phyloP scores from a whole-genome alignment of 2,329 filamentous ascomycete genomes.

The Colletotrichum simmondsii region DNA sequence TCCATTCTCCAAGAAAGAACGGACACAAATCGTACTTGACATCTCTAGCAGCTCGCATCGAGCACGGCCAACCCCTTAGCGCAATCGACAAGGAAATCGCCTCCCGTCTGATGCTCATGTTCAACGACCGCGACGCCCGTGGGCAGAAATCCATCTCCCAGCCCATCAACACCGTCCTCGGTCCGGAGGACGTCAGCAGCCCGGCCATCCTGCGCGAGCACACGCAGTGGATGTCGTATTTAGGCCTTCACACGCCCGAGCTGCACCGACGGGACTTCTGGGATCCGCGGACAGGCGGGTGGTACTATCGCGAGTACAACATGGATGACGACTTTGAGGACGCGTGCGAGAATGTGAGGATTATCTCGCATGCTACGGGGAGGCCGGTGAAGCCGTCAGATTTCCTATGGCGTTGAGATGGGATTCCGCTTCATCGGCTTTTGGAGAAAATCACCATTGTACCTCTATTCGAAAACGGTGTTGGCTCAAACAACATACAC shows the following conservation, averaged over 20 bases:
- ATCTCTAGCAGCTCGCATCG: conserved; percentile 16
- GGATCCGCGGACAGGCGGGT: conserved; percentile 17
- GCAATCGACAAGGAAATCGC: conserved; percentile 29
- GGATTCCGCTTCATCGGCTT: too few relatives aligned
- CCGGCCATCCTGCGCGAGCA: conserved; percentile 30
- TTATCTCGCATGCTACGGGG: conserved; percentile 21
- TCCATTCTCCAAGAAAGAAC: conserved; percentile 30
- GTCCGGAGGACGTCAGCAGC: conserved; percentile 26
- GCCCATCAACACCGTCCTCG: conserved; percentile 26
- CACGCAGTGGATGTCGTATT: conserved; percentile 32
- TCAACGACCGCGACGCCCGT: conserved; percentile 31
- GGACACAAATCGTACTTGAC: conserved; percentile 28
- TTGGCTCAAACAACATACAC: background rate
- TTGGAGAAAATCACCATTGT: background rate
- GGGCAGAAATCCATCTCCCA: conserved; percentile 31
- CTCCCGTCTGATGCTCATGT: conserved; percentile 33
- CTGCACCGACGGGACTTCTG: conserved; percentile 25
- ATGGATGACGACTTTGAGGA: conserved; percentile 31
- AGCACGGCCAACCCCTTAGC: conserved; percentile 23
- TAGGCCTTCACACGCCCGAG: conserved; percentile 21
- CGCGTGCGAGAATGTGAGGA: conserved; percentile 22
- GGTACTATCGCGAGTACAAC: conserved; percentile 31
- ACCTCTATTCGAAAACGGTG: background rate
- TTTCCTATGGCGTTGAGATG: conserved; percentile 20
- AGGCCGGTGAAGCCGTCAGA: conserved; percentile 21